Percentiles rank a stretch among this genome's conserved stretches.
Evolutionary conservation across 192 early-diverging fungal genomes (phyloP).

Genomic region (Backusella parvicylindrica): DNA sequence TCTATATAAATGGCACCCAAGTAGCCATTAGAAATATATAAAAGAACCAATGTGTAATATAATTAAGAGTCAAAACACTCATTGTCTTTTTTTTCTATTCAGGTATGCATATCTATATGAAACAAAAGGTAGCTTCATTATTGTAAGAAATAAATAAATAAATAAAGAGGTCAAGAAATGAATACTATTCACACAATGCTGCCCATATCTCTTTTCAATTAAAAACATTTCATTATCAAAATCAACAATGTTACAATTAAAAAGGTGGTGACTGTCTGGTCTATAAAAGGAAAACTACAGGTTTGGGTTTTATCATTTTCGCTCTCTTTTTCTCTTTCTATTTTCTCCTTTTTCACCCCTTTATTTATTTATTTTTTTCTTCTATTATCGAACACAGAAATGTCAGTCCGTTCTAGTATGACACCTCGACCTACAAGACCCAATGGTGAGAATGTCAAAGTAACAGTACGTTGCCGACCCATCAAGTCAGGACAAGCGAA

Average conservation of each 20-base stretch:
- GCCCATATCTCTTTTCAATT: no score
- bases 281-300: background rate
- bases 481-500: constrained; percentile 56
- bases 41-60: no score
- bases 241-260: background rate
- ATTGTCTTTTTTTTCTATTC: no score
- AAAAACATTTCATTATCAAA: no score
- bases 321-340: background rate
- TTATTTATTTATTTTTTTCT: background rate
- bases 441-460: constrained; percentile 52
- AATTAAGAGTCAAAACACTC: no score
- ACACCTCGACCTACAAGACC: background rate
- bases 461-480: constrained; percentile 72
- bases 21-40: no score
- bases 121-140: no score
- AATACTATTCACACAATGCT: no score
- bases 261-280: background rate
- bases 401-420: background rate
- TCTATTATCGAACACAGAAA: background rate
- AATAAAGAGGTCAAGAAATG: no score
- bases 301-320: background rate
- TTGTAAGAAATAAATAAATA: no score
- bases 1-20: no score
- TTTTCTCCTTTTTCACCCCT: background rate
- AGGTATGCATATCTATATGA: no score